phyloP scores from a whole-genome alignment of 176 grass and related monocot genomes.

The Oryza punctata region DNA sequence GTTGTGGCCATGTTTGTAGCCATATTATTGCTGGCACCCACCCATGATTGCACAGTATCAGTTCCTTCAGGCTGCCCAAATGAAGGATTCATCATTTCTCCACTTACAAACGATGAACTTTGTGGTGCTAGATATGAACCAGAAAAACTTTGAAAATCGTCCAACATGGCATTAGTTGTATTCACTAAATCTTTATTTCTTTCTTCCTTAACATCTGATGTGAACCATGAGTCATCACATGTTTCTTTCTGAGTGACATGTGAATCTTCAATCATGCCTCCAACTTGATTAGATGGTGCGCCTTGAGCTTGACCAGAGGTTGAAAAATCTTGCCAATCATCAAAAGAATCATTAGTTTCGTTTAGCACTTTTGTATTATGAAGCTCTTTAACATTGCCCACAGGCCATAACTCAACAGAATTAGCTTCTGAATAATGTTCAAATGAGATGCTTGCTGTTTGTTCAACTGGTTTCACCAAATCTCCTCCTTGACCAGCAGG shows the following conservation, averaged over 20 bases:
- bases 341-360: conserved; percentile 48
- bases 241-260: conserved; percentile 37
- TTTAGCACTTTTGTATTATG: conserved; percentile 34
- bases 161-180: conserved; percentile 35
- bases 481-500: not conserved
- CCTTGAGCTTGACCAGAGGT: conserved; percentile 44
- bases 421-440: conserved; percentile 48
- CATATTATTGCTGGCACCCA: conserved; percentile 35
- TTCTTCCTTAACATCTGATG: conserved; percentile 24
- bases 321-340: conserved; percentile 71
- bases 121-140: conserved; percentile 48
- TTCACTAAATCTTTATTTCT: conserved; percentile 31
- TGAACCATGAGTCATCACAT: conserved; percentile 54
- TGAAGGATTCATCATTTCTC: conserved; percentile 29
- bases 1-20: conserved; percentile 26
- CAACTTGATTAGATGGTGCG: conserved; percentile 24
- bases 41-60: conserved; percentile 24
- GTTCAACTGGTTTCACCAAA: conserved; percentile 34
- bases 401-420: conserved; percentile 52
- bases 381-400: conserved; percentile 29
- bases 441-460: conserved; percentile 20
- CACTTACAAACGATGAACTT: conserved; percentile 36
- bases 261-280: conserved; percentile 24
- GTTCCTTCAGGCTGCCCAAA: conserved; percentile 39
- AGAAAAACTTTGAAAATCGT: conserved; percentile 57